Base-by-base conservation (phyloP, 345 rosid genomes). In the Lumnitzera littorea region DNA sequence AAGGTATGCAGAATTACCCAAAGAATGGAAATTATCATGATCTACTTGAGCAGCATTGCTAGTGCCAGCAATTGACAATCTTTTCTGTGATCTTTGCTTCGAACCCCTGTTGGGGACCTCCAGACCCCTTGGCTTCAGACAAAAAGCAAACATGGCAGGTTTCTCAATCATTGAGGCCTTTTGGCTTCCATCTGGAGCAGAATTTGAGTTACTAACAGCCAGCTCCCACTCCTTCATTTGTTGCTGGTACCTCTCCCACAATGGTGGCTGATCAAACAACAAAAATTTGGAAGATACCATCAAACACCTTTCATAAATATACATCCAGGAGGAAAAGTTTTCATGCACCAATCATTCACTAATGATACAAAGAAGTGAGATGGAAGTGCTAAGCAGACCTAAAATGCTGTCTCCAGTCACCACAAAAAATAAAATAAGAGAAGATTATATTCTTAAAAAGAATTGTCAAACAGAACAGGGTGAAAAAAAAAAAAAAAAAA, bases 81-180 rank as follows among this genome's bases (percentile, higher is more conserved):
- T 88, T 70, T 71, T 82, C 48, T 88, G 97, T 13, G 99, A 79
- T 71, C 95, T 78, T 54, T 90, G 99, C 62, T 94, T 94, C 25
- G 92, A 86, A 31, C 96, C 97, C 77, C 66, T 88, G 76, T 94
- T 79, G 23, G 84, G 92, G 60, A 88, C 83, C 72, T 94, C 99
- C 82, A 94, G 72, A 49, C 99, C 96, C 64, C 97, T 85, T 2
- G 99, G 99, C 72, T 90, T 94, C 86, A 90, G 72, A 71, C 97
- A 94, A 67, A 94, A 94, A 63, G 99, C 99, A 88, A 83, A 88
- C 96, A 90, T 82, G 29, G 82, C 77, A 48, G 97, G 97, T 85
- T 86, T 94, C 72, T 90, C 97, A 20, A 50, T 9, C 4, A 64
- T 43, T 59, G 82, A 64, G 53, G 55, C 67, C 72, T 80, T 91